Evolutionary conservation across 1,284 basidiomycete genomes (phyloP), one percentile per base, ranked within the genome.

Genomic region (Bondarzewia mesenterica): DNA sequence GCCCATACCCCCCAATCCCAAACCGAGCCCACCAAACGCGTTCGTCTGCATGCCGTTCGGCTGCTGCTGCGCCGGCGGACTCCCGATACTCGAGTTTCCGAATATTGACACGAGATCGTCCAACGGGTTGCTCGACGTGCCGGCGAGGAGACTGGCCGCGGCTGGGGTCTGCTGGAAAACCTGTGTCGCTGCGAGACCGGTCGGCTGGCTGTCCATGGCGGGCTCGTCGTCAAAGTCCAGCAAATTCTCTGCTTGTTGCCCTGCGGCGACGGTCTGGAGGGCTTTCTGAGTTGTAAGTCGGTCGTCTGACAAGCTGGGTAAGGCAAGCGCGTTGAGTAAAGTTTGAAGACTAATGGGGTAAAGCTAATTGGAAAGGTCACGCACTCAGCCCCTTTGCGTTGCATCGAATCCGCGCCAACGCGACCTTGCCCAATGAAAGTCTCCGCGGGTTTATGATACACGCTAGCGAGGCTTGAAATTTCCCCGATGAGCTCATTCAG

Each of bases 381-480:
- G 38, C 38, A 80, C 87, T 91, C 90, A 52, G 70, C 57, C 44
- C 73, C 80, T 26, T 81, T 82, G 59, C 77, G 75, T 48, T 83
- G 81, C 58, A 96, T 75, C 15, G 89, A 78, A 56, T 95, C 92
- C 1, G 85, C 91, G 7, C 93, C 84, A 49, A 94, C 73, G 37
- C 90, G 74, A 10, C 92, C 92, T 56, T 80, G 78, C 2, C 92
- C 92, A 50, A 94, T 80, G 59, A 94, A 94, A 0, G 92, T 94
- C 63, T 85, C 91, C 16, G 85, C 85, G 0, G 96, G 96, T 65
- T 95, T 97, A 70, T 97, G 93, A 60, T 97, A 97, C 4, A 96
- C 93, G 62, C 89, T 93, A 1, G 94, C 89, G 16, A 97, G 71
- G 47, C 78, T 85, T 1, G 89, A 90, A 27, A 97, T 80, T 61